Evolutionary conservation across 1,284 basidiomycete genomes (phyloP).

Genomic region (Leccinum fuscescens): DNA sequence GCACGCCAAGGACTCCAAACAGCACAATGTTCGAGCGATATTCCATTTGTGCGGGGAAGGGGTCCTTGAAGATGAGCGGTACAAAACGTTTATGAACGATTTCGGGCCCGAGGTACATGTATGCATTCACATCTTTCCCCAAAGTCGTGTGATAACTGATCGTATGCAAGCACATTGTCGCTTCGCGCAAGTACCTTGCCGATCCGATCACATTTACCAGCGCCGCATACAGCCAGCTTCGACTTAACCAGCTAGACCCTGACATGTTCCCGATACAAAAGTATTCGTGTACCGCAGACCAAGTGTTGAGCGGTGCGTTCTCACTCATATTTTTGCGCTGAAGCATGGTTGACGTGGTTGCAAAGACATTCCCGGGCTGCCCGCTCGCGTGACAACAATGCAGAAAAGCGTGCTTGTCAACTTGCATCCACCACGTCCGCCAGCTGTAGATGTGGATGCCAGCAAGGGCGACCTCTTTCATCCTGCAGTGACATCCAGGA

Average conservation of each 20-base stretch:
- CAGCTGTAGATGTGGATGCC: constrained; percentile 34
- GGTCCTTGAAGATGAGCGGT: constrained; percentile 69
- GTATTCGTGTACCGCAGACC: constrained; percentile 43
- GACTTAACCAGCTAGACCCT: constrained; percentile 70
- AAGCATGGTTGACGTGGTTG: background rate
- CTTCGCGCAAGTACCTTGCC: constrained; percentile 57
- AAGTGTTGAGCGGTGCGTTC: constrained; percentile 42
- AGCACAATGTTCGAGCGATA: constrained; percentile 53
- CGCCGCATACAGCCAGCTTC: constrained; percentile 69
- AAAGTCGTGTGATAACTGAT: background rate
- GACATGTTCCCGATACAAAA: constrained; percentile 74
- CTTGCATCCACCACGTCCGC: constrained; percentile 49
- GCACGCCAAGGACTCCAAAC: constrained; percentile 39
- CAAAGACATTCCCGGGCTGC: constrained; percentile 49
- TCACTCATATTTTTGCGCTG: background rate
- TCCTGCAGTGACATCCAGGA: constrained; percentile 34
- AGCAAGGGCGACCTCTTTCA: constrained; percentile 50
- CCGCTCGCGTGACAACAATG: constrained; percentile 45
- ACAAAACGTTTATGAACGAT: constrained; percentile 68
- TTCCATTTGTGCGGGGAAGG: constrained; percentile 67
- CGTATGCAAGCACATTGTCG: constrained; percentile 58
- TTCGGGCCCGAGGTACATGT: constrained; percentile 64
- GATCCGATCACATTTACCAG: constrained; percentile 78
- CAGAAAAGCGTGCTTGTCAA: constrained; percentile 30
- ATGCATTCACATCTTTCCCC: constrained; percentile 20